Evolutionary conservation across 352 stramenopile species (phyloP), one percentile per base, ranked within the genome.

Genomic region (Halophytophthora batemanensis): DNA sequence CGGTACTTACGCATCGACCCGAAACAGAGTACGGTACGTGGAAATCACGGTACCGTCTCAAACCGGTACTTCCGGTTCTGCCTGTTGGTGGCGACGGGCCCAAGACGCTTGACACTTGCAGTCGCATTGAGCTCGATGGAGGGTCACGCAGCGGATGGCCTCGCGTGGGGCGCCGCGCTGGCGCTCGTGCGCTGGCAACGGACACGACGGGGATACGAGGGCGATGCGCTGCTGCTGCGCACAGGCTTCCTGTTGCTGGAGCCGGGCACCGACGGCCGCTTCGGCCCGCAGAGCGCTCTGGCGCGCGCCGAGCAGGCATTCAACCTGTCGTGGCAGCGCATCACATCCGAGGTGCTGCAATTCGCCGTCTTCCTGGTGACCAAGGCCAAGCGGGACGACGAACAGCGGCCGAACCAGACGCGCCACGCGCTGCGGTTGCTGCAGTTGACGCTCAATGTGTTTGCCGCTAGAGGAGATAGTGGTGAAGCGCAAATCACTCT

Each of bases 331-430:
- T 75, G 74, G 57, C 64, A 77, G 38, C 77, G 77, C 41, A 63
- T 91, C 19, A 60, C 68, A 17, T 74, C 71, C 6, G 78, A 91
- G 45, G 57, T 71, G 25, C 56, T 87, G 50, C 76, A 91, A 35
- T 85, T 91, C 50, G 78, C 78, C 25, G 66, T 89, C 23, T 77
- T 83, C 46, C 58, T 91, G 12, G 51, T 88, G 44, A 83, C 70
- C 18, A 87, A 86, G 35, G 63, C 70, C 35, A 70, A 74, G 7
- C 50, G 48, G 6, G 65, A 83, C 35, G 70, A 74, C 4, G 11
- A 54, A 18, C 21, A 59, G 36, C 57, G 60, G 0, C 41, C 42
- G 1, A 21, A 64, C 8, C 77, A 86, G 53, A 78, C 56, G 17
- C 61, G 47, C 6, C 48, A 68, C 5, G 78, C 64, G 6, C 59